Conservation (phyloP, 352 stramenopile genomes). For the Elongisporangium prolatum region DNA sequence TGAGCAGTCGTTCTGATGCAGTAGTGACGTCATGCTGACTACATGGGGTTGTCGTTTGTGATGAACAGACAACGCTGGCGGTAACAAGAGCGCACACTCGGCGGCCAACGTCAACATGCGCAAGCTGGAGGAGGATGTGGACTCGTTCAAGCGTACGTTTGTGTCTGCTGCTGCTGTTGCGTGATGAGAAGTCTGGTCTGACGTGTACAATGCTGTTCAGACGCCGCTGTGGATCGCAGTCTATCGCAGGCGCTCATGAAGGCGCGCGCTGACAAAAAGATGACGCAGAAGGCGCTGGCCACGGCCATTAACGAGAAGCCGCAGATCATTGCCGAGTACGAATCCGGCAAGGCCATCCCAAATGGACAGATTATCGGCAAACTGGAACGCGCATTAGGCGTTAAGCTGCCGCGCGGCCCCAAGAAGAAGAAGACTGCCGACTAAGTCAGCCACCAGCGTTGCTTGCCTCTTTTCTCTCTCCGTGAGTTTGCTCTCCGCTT, state of each 20-base stretch:
- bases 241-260: constrained; percentile 93
- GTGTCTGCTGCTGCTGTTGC: constrained; percentile 3
- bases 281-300: constrained; percentile 97
- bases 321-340: constrained; percentile 96
- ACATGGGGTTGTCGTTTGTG: not conserved
- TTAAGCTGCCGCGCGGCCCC: constrained; percentile 72
- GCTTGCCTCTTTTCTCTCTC: not conserved
- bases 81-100: constrained; percentile 86
- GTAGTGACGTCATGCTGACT: not conserved
- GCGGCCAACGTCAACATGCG: constrained; percentile 76
- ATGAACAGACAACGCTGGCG: constrained; percentile 48
- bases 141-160: constrained; percentile 85
- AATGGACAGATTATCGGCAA: constrained; percentile 97
- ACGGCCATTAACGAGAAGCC: constrained; percentile 95
- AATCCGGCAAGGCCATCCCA: constrained; percentile 96
- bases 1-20: not conserved
- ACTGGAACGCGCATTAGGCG: constrained; percentile 93
- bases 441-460: constrained; percentile 15
- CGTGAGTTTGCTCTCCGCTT: not conserved
- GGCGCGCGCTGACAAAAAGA: constrained; percentile 95
- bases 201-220: constrained; percentile 12
- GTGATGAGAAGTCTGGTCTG: not conserved
- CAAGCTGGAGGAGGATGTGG: constrained; percentile 89
- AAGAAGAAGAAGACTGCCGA: constrained; percentile 62
- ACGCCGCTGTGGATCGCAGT: constrained; percentile 78